Percentiles rank a stretch among this genome's conserved stretches.
Evolutionary conservation across 352 stramenopile species (phyloP).

Genomic region (Poterioochromonas sp.): DNA sequence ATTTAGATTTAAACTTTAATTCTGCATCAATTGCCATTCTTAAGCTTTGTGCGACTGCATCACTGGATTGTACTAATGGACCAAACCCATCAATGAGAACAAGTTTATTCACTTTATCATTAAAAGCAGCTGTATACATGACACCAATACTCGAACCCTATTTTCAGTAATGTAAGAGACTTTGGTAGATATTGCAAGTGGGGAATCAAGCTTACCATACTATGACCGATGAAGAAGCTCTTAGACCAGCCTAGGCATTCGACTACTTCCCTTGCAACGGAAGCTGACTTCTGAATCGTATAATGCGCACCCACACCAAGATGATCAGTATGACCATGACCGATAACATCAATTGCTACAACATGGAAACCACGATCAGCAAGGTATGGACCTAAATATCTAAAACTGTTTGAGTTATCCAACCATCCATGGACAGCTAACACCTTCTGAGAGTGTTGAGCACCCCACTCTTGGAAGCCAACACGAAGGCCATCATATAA

Average conservation of each 20-base stretch:
- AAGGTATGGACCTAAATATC: slow-evolving; percentile 17
- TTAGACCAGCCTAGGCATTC: slow-evolving; percentile 22
- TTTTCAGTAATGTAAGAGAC: too few relatives aligned
- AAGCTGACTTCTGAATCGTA: not conserved
- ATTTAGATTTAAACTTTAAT: not conserved
- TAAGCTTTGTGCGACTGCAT: not conserved
- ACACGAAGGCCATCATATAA: slow-evolving; percentile 9
- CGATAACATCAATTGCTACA: slow-evolving; percentile 17
- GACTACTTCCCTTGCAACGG: not conserved
- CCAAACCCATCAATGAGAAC: slow-evolving; percentile 32
- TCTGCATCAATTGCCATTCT: slow-evolving; percentile 23
- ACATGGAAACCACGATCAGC: slow-evolving; percentile 31
- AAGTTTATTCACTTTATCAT: slow-evolving; percentile 25
- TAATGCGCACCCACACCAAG: not conserved
- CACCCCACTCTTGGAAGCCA: slow-evolving; percentile 21
- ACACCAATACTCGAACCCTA: slow-evolving; percentile 2
- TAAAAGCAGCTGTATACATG: slow-evolving; percentile 3
- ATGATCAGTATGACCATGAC: slow-evolving; percentile 30
- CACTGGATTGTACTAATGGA: not conserved
- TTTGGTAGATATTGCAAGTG: too few relatives aligned
- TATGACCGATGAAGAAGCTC: slow-evolving; percentile 13
- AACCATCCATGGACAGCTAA: slow-evolving; percentile 33
- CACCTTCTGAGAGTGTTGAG: not conserved
- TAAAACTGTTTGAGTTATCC: slow-evolving; percentile 31
- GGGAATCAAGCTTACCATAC: too few relatives aligned